These are phyloP conservation scores for Gonapodya sp. DNA, from an alignment of 192 early-diverging fungal genomes.

Conservation along the genomic window DNA sequence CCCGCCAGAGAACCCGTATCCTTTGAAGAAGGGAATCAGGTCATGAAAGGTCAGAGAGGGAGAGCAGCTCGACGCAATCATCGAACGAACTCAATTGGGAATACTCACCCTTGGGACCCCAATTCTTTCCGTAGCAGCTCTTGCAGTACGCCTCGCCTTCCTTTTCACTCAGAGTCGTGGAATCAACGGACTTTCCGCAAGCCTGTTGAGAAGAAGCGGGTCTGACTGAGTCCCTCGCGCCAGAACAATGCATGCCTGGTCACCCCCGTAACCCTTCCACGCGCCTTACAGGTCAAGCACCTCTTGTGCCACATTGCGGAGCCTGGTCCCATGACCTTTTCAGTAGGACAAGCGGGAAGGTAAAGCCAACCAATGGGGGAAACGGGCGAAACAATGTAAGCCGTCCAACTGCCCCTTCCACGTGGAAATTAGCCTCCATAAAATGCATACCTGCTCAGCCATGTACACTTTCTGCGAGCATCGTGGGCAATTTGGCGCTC, in stretches of 20 bases:
- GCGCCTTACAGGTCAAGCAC: neutral
- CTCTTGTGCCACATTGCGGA: neutral
- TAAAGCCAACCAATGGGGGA: neutral
- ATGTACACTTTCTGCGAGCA: neutral
- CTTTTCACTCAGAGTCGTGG: neutral
- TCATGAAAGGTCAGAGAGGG: no score
- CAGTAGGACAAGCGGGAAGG: no score
- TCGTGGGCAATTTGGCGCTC: neutral
- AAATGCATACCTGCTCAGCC: constrained; percentile 8
- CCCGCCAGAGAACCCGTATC: constrained; percentile 4
- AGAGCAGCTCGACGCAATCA: no score
- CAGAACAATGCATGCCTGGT: no score
- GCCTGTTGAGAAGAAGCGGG: neutral
- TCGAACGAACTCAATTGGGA: no score
- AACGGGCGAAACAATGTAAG: neutral
- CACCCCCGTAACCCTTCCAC: no score
- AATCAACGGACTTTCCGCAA: neutral
- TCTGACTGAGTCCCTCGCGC: neutral
- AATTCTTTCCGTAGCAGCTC: constrained; percentile 7
- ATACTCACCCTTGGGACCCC: neutral
- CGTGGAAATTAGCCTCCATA: neutral
- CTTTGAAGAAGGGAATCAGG: no score
- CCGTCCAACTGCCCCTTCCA: no score
- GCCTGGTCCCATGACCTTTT: neutral
- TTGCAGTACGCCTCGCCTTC: neutral